These are phyloP conservation scores for Vitis rupestris DNA, from an alignment of 164 flowering plant genomes.

Conservation along the genomic window DNA sequence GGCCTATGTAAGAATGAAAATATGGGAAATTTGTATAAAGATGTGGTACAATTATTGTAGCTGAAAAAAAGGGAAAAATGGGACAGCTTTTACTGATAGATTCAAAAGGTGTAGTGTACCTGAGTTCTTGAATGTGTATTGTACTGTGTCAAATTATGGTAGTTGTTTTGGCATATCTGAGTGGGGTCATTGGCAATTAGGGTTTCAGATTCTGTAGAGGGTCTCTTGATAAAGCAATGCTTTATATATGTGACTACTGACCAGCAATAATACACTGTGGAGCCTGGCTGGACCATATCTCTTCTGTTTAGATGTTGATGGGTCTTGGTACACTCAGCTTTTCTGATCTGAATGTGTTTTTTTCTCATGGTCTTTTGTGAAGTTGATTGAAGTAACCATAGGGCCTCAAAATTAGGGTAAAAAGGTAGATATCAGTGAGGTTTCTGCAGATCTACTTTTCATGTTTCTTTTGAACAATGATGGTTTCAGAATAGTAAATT, in stretches of 20 bases:
- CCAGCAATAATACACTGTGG: too few relatives aligned
- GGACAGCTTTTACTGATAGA: conserved; percentile 7
- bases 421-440: too few relatives aligned
- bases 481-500: too few relatives aligned
- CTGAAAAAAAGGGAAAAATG: neutral
- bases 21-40: conserved; percentile 12
- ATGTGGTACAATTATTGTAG: conserved; percentile 15
- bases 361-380: too few relatives aligned
- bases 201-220: neutral
- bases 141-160: conserved; percentile 6
- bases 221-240: neutral
- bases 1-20: neutral
- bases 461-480: too few relatives aligned
- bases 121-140: neutral
- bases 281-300: too few relatives aligned
- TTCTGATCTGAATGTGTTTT: too few relatives aligned
- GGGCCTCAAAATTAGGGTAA: too few relatives aligned
- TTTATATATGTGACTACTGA: conserved; percentile 4
- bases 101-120: neutral
- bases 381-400: too few relatives aligned
- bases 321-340: too few relatives aligned
- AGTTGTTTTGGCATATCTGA: neutral
- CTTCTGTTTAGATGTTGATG: too few relatives aligned
- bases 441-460: too few relatives aligned
- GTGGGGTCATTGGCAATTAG: conserved; percentile 5